Evolutionary conservation across 345 rosid species (phyloP), one percentile per base, ranked within the genome.

Genomic region (Salix caprea): DNA sequence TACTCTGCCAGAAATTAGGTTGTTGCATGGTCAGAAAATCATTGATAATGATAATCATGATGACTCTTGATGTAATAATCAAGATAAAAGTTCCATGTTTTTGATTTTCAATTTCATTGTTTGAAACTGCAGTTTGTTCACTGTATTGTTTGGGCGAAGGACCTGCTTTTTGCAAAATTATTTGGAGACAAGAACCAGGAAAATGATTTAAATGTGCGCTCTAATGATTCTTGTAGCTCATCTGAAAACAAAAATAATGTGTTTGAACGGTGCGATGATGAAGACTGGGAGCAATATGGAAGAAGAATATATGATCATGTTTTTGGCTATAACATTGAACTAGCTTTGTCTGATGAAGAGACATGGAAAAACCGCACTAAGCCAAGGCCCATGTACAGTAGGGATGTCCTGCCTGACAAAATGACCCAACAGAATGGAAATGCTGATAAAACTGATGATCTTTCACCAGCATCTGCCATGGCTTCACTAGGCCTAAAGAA

Each of bases 131-230:
- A 96, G 99, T 94, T 96, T 86, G 93, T 96, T 83, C 99, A 96
- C 83, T 96, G 99, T 81, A 86, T 96, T 73, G 99, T 96, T 21
- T 96, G 99, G 99, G 98, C 99, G 18, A 96, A 92, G 83, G 99
- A 96, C 65, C 85, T 96, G 71, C 98, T 96, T 76, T 96, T 96
- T 87, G 93, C 98, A 1, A 94, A 96, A 88, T 80, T 94, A 86
- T 92, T 96, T 88, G 99, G 99, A 30, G 99, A 94, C 84, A 94
- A 88, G 83, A 91, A 93, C 81, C 97, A 87, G 78, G 99, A 87
- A 62, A 96, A 96, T 88, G 99, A 96, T 88, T 86, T 96, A 69
- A 96, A 94, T 76, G 97, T 96, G 70, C 97, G 89, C 50, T 86
- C 99, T 42, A 87, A 82, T 82, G 92, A 85, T 77, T 77, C 91